Base-by-base conservation (phyloP, 2,329 filamentous ascomycete genomes). In the Scolecobasidium constrictum region DNA sequence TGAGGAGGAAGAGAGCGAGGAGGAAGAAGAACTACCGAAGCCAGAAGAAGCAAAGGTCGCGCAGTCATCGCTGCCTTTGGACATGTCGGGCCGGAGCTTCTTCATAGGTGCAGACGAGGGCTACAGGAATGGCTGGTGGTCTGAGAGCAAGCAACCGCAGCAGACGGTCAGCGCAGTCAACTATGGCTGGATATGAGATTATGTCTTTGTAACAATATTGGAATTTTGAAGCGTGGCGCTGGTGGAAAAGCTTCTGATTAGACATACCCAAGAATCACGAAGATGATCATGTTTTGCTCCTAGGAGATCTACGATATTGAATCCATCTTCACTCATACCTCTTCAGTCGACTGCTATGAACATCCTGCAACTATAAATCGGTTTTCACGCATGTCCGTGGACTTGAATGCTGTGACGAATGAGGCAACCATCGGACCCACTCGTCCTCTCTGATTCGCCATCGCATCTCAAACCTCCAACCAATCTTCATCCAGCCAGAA, bases 1-100 rank as follows among this genome's bases (percentile, higher is more conserved):
- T 19, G 73, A 76, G 36, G 56, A 58, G 23, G 58, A 61, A 35
- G 55, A 54, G 37, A 61, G 57, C 46, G 60, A 57, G 1, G 75
- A 76, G 2, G 77, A 75, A 13, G 69, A 69, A 0, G 60, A 45
- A 51, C 50, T 56, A 1, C 49, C 42, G 2, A 44, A 39, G 17
- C 44, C 46, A 5, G 21, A 37, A 17, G 40, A 46, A 17, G 34
- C 42, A 12, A 38, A 42, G 53, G 19, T 48, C 47, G 39, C 46
- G 43, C 16, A 50, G 52, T 40, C 51, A 15, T 41, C 16, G 38
- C 40, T 21, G 48, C 53, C 19, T 48, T 56, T 35, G 50, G 61
- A 56, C 47, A 55, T 63, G 55, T 55, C 61, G 3, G 61, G 61
- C 11, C 61, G 62, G 44, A 63, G 60, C 47, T 62, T 63, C 50